phyloP scores from a whole-genome alignment of 495 filamentous ascomycete species.

The Penicillium odoratum region DNA sequence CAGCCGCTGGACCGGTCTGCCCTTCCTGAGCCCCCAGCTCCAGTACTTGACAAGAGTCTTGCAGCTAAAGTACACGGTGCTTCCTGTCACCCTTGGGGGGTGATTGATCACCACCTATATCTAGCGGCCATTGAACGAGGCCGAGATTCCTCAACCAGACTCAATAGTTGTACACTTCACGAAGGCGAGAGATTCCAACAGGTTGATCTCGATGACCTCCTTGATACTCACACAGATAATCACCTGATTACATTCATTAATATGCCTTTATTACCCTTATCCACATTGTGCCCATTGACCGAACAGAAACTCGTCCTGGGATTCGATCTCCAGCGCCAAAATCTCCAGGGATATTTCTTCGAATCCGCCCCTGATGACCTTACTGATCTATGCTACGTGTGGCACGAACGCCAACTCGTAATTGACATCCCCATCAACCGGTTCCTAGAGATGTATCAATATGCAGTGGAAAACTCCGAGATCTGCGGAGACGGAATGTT shows the following conservation, averaged over 20 bases:
- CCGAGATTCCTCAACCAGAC: constrained; percentile 14
- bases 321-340: constrained; percentile 25
- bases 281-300: neutral
- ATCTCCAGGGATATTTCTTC: constrained; percentile 33
- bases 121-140: constrained; percentile 26
- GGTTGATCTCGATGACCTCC: constrained; percentile 25
- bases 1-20: constrained; percentile 2
- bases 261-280: constrained; percentile 26
- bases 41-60: neutral
- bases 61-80: neutral
- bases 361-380: constrained; percentile 24
- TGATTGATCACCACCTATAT: constrained; percentile 40
- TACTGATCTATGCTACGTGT: constrained; percentile 28
- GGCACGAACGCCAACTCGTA: constrained; percentile 27
- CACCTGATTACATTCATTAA: constrained; percentile 27
- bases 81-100: constrained; percentile 30
- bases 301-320: constrained; percentile 31
- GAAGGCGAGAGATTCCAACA: constrained; percentile 28
- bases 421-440: constrained; percentile 14
- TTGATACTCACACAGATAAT: constrained; percentile 6
- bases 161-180: constrained; percentile 24
- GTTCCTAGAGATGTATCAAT: constrained; percentile 16
- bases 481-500: constrained; percentile 18
- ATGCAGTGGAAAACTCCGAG: constrained; percentile 7
- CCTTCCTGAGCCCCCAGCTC: neutral